Base-by-base conservation (phyloP, 805 yeast species). In the Monosporozyma aquatica region DNA sequence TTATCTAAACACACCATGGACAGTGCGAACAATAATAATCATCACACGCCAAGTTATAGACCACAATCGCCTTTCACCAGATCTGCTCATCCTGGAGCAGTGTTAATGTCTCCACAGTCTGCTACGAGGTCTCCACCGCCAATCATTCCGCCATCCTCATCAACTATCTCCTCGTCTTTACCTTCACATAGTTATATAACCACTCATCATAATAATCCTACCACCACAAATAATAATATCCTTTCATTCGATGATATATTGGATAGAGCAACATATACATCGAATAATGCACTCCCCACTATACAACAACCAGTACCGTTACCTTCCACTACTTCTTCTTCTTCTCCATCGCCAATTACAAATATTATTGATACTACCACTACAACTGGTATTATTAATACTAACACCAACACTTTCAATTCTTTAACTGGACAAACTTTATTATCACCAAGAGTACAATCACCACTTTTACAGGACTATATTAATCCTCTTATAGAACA, bases 1-100 rank as follows among this genome's bases (percentile, higher is more conserved):
- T n/a, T n/a, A n/a, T n/a, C n/a, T n/a, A n/a, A n/a, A n/a, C n/a
- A n/a, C n/a, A n/a, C n/a, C n/a, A n/a, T n/a, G n/a, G n/a, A 18
- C 35, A 11, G 35, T 14, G 11, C 35, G 14, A 32, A 20, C 14
- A 32, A 32, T 10, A 32, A 32, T 10, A 9, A 18, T 4, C 5
- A 18, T 20, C 11, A 10, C 11, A 29, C 33, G 5, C 21, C 21
- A 7, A 29, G 17, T 15, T 29, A 29, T 23, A 28, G 41, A 17
- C 40, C 46, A 13, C 34, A 41, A 14, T 43, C 49, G 14, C 46
- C 49, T 3, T 44, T 23, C 37, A 32, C 52, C 4, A 48, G 65
- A 47, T 53, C 65, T 40, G 64, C 61, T n/a, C 68, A 62, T 42
- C 71, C 71, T 3, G 71, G 71, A 23, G 71, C 70, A 8, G 67